Conservation (phyloP, 1,284 basidiomycete genomes). For the Heterobasidion occidentale region DNA sequence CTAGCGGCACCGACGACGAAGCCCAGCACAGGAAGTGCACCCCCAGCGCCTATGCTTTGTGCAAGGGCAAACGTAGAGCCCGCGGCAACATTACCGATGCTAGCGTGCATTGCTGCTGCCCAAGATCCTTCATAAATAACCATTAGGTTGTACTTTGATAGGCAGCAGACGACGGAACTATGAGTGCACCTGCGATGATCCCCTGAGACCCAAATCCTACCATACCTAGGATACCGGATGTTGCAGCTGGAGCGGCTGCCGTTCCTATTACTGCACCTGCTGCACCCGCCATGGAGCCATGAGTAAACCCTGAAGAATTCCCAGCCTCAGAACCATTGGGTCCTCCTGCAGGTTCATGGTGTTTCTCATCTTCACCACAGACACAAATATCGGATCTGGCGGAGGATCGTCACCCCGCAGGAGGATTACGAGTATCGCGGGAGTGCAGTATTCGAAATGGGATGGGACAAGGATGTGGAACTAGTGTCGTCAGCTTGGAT, state of each 20-base stretch:
- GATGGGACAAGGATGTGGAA: too few species aligned
- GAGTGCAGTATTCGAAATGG: too few species aligned
- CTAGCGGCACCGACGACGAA: background rate
- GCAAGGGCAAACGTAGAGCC: background rate
- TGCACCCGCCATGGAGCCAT: background rate
- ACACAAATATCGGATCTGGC: background rate
- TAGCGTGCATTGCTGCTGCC: background rate
- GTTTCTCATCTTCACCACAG: background rate
- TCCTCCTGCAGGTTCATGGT: background rate
- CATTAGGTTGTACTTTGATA: background rate
- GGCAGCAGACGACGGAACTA: background rate
- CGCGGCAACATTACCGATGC: conserved; percentile 1
- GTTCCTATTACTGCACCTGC: background rate
- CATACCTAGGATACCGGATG: background rate
- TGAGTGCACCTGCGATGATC: background rate
- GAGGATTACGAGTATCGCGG: too few species aligned
- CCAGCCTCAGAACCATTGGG: background rate
- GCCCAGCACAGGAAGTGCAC: background rate
- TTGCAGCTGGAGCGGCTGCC: background rate
- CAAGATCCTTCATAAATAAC: background rate
- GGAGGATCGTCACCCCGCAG: too few species aligned
- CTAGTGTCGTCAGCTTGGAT: too few species aligned
- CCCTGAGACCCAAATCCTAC: background rate
- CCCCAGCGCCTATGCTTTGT: background rate
- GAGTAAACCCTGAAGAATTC: too few species aligned